phyloP scores from a whole-genome alignment of 495 filamentous ascomycete species.

The Aspergillus egyptiacus region DNA sequence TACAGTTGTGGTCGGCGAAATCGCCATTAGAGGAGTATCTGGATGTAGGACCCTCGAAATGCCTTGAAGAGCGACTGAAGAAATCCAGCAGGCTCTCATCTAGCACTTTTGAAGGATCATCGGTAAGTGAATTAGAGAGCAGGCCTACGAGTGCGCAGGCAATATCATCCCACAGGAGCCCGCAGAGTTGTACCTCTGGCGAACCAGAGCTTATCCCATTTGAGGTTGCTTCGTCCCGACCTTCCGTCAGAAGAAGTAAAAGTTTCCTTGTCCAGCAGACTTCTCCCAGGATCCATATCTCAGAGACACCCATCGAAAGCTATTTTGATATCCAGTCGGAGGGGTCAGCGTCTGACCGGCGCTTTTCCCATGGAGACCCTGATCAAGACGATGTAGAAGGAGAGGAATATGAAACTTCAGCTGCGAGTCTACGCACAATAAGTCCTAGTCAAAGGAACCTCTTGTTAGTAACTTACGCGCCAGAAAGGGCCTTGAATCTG shows the following conservation, averaged over 20 bases:
- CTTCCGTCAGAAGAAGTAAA: slow-evolving; percentile 20
- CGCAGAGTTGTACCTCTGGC: slow-evolving; percentile 11
- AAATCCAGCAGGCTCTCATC: slow-evolving; percentile 19
- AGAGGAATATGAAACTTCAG: not conserved
- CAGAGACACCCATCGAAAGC: slow-evolving; percentile 22
- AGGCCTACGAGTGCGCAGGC: slow-evolving; percentile 21
- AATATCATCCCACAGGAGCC: not conserved
- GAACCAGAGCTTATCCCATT: slow-evolving; percentile 4
- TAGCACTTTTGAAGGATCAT: slow-evolving; percentile 27
- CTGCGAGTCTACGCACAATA: not conserved
- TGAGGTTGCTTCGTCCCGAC: slow-evolving; percentile 16
- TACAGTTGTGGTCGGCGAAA: slow-evolving; percentile 51
- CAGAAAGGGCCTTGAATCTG: not conserved
- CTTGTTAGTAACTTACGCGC: slow-evolving; percentile 2
- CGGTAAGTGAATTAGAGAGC: slow-evolving; percentile 32
- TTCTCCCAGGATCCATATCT: slow-evolving; percentile 33
- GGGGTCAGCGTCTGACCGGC: slow-evolving; percentile 3
- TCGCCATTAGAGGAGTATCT: slow-evolving; percentile 46
- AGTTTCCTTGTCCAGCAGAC: slow-evolving; percentile 21
- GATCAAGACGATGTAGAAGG: not conserved
- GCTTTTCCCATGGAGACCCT: slow-evolving; percentile 2
- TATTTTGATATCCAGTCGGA: slow-evolving; percentile 21
- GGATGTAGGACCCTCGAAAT: slow-evolving; percentile 22
- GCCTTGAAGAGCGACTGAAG: slow-evolving; percentile 28
- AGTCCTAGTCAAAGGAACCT: slow-evolving; percentile 10